Evolutionary conservation across 78 protist genomes (phyloP).

Genomic region (Tieghemostelium lacteum): DNA sequence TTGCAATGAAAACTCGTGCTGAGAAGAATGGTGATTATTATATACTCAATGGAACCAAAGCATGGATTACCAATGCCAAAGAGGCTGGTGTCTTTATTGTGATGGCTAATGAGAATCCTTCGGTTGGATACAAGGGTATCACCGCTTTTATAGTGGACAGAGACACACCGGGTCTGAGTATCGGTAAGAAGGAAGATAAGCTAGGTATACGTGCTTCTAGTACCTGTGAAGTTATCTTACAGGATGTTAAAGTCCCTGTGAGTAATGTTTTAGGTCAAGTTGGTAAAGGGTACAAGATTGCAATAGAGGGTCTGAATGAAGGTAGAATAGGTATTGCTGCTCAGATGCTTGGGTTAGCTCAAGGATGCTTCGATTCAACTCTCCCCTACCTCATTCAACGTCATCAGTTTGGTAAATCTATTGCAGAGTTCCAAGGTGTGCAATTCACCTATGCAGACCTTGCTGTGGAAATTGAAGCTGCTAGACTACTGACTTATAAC

Average conservation of each 20-base stretch:
- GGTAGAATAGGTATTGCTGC: conserved; percentile 98
- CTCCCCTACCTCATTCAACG: conserved; percentile 88
- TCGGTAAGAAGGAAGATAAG: conserved; percentile 95
- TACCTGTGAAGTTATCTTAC: conserved; percentile 93
- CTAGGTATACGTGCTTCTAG: conserved; percentile 95
- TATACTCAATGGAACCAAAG: conserved; percentile 93
- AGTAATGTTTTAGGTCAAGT: conserved; percentile 83
- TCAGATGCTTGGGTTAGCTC: conserved; percentile 96
- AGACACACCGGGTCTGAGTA: conserved; percentile 84
- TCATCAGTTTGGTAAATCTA: conserved; percentile 89
- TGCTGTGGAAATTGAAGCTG: conserved; percentile 87
- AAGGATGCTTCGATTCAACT: conserved; percentile 95
- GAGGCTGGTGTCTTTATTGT: conserved; percentile 94
- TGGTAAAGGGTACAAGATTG: conserved; percentile 97
- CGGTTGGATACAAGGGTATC: conserved; percentile 93
- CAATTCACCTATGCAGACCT: conserved; percentile 92
- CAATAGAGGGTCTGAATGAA: conserved; percentile 94
- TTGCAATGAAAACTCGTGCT: conserved; percentile 92
- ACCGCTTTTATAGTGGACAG: conserved; percentile 93
- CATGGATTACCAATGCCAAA: conserved; percentile 95
- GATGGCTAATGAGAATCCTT: conserved; percentile 91
- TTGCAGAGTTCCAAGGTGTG: conserved; percentile 86
- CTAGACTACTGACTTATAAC: conserved; percentile 91
- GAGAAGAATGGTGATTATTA: conserved; percentile 82
- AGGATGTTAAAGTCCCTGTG: conserved; percentile 83